A percentile compares a stretch with the other conserved stretches of the same genome.
Conservation (phyloP, 805 yeast species). For the Sungouiella blattae region DNA sequence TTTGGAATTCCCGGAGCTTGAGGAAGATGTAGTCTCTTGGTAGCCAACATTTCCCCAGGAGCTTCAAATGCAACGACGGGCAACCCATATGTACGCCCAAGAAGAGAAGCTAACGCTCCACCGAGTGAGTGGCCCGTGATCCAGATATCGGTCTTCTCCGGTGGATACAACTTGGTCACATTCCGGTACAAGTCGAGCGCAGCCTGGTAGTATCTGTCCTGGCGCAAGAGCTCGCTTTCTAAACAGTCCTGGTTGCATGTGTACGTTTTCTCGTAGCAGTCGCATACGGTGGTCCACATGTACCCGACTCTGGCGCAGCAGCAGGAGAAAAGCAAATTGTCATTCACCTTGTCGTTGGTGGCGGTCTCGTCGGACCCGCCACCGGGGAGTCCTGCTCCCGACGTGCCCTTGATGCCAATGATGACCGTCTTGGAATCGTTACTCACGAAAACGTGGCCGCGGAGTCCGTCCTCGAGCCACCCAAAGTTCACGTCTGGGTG, state of each 20-base stretch:
- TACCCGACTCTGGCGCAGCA: conserved; percentile 93
- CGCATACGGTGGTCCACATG: conserved; percentile 93
- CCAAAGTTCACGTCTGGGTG: conserved; percentile 65
- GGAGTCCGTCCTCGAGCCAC: conserved; percentile 79
- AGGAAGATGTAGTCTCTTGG: conserved; percentile 82
- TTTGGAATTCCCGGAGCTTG: conserved; percentile 85
- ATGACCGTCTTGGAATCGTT: conserved; percentile 61
- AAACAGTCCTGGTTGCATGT: conserved; percentile 87
- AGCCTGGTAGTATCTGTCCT: conserved; percentile 81
- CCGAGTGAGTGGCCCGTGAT: conserved; percentile 94
- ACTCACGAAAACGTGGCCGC: conserved; percentile 84
- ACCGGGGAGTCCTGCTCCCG: conserved; percentile 64
- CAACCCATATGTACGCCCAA: conserved; percentile 85
- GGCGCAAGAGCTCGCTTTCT: conserved; percentile 67
- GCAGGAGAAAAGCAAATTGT: conserved; percentile 86
- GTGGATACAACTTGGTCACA: conserved; percentile 65
- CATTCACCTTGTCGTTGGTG: conserved; percentile 77
- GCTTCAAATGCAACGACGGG: conserved; percentile 92
- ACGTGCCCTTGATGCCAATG: conserved; percentile 85
- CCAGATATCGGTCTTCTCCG: conserved; percentile 66
- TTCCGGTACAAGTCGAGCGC: conserved; percentile 72
- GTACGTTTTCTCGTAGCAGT: conserved; percentile 78
- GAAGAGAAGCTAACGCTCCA: conserved; percentile 74
- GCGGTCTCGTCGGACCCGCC: conserved; percentile 64
- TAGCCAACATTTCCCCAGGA: conserved; percentile 86